Conservation (phyloP, 169 alveolate species). For the Cryptosporidium xiaoi region DNA sequence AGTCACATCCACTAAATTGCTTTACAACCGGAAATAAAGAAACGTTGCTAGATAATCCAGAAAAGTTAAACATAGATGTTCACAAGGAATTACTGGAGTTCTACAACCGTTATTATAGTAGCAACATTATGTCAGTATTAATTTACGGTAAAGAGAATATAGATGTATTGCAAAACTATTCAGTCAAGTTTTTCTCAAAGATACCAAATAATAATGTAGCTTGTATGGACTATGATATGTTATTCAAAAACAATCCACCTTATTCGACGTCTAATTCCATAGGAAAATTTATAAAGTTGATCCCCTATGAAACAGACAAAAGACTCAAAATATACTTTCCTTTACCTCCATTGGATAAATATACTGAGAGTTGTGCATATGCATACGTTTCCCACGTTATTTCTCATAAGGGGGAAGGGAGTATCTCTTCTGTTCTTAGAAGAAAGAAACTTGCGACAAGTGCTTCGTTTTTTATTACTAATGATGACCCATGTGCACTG, state of each 20-base stretch:
- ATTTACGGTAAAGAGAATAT: slow-evolving; percentile 39
- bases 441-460: slow-evolving; percentile 33
- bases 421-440: slow-evolving; percentile 40
- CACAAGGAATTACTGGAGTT: slow-evolving; percentile 64
- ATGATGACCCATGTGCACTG: slow-evolving; percentile 64
- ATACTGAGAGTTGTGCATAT: slow-evolving; percentile 45
- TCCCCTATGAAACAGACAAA: slow-evolving; percentile 66
- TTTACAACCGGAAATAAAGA: slow-evolving; percentile 79
- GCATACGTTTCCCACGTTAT: slow-evolving; percentile 48
- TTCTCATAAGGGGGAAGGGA: slow-evolving; percentile 52
- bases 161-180: slow-evolving; percentile 21
- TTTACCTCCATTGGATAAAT: slow-evolving; percentile 44
- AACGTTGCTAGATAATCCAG: slow-evolving; percentile 74
- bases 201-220: slow-evolving; percentile 39
- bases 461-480: slow-evolving; percentile 49
- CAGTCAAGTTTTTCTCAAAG: slow-evolving; percentile 40
- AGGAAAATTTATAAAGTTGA: slow-evolving; percentile 23
- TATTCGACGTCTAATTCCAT: slow-evolving; percentile 26
- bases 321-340: slow-evolving; percentile 58
- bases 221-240: slow-evolving; percentile 14
- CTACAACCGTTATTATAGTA: slow-evolving; percentile 74
- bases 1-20: slow-evolving; percentile 59
- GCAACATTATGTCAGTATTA: slow-evolving; percentile 74
- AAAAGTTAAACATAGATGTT: slow-evolving; percentile 74
- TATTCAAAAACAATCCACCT: slow-evolving; percentile 57